Conservation (phyloP, 345 rosid genomes). For the Trapa bicornis region DNA sequence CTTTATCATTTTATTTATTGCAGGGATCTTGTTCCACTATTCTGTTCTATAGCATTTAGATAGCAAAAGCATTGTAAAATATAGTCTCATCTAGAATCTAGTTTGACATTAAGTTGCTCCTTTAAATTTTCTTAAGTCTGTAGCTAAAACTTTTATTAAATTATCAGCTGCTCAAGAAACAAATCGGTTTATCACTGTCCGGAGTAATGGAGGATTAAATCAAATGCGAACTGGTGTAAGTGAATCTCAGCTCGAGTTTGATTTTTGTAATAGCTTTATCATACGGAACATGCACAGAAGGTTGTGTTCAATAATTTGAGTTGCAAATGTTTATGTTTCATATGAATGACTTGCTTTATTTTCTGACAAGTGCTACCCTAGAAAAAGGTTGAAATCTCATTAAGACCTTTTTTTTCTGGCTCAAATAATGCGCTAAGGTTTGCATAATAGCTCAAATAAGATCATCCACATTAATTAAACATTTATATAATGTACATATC, state of each 20-base stretch:
- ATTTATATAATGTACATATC: too few relatives aligned
- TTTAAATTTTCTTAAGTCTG: not conserved
- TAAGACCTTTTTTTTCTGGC: too few relatives aligned
- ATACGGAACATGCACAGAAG: not conserved
- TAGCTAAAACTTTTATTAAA: not conserved
- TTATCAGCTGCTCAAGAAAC: slow-evolving; percentile 41
- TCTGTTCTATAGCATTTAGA: not conserved
- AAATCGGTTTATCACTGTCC: slow-evolving; percentile 58
- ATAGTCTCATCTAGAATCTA: not conserved
- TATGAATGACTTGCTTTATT: not conserved
- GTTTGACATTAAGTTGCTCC: not conserved
- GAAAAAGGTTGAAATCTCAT: not conserved
- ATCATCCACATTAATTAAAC: too few relatives aligned
- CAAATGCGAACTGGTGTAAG: slow-evolving; percentile 99
- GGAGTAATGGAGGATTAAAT: slow-evolving; percentile 90
- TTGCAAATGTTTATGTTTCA: not conserved
- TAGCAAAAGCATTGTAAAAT: not conserved
- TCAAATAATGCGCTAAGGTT: too few relatives aligned
- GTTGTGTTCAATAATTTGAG: not conserved
- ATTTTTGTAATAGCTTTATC: slow-evolving; percentile 1
- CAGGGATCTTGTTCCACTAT: too few relatives aligned
- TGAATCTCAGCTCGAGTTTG: not conserved
- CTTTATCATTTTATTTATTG: too few relatives aligned
- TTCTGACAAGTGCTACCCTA: not conserved
- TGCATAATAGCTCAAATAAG: too few relatives aligned